Percentiles rank a stretch among this genome's conserved stretches.
phyloP scores from a whole-genome alignment of 257 asterid genomes.

The Petrea volubilis region DNA sequence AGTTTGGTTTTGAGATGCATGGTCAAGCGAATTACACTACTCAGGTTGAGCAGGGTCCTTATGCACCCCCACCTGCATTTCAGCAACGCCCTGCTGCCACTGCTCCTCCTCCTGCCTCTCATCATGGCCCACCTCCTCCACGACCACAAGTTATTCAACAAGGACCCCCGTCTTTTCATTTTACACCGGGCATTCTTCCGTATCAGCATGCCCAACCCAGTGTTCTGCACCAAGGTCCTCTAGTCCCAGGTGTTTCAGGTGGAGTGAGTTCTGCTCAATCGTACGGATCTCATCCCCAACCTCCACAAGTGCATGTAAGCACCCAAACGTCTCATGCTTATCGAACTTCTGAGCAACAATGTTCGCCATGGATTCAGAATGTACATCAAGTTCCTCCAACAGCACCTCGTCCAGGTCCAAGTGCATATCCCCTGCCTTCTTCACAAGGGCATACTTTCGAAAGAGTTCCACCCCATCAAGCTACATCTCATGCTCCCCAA shows the following conservation, averaged over 20 bases:
- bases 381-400: constrained; percentile 40
- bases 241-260: constrained; percentile 37
- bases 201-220: constrained; percentile 38
- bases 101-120: constrained; percentile 30
- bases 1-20: constrained; percentile 52
- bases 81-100: constrained; percentile 49
- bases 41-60: constrained; percentile 51
- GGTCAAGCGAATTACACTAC: constrained; percentile 54
- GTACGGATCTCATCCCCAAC: constrained; percentile 42
- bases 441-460: constrained; percentile 42
- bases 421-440: constrained; percentile 44
- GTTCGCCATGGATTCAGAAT: constrained; percentile 51
- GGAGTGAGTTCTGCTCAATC: constrained; percentile 42
- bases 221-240: constrained; percentile 38
- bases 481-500: constrained; percentile 35
- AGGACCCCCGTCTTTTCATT: constrained; percentile 38
- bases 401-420: constrained; percentile 34
- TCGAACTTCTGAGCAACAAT: constrained; percentile 40
- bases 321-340: constrained; percentile 39
- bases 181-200: constrained; percentile 31
- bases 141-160: constrained; percentile 40
- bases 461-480: constrained; percentile 44
- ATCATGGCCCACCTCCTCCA: constrained; percentile 41
- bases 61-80: constrained; percentile 38
- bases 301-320: constrained; percentile 39